Percentiles rank a stretch among this genome's conserved stretches.
These are phyloP conservation scores for Pleurostoma richardsiae DNA, from an alignment of 2,329 filamentous ascomycete species.

Conservation along the genomic window DNA sequence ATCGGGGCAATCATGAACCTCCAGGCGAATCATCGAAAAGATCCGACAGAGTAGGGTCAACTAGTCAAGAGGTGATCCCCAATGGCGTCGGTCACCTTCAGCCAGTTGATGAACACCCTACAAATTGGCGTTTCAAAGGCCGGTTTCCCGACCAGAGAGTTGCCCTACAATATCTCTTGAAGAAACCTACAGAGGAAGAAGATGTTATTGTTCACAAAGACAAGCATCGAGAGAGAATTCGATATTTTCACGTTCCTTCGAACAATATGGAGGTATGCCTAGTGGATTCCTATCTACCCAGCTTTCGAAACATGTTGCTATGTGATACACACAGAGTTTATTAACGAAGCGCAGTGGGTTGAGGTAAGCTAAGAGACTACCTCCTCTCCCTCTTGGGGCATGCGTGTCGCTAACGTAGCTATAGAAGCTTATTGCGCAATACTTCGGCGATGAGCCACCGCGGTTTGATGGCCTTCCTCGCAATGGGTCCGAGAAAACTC, in stretches of 20 bases:
- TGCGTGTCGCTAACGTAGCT: neutral
- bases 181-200: neutral
- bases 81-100: neutral
- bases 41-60: no score
- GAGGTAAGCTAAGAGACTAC: neutral
- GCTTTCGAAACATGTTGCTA: neutral
- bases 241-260: conserved; percentile 1
- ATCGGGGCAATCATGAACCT: no score
- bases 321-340: neutral
- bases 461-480: neutral
- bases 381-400: neutral
- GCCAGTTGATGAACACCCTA: neutral
- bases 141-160: neutral
- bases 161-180: neutral
- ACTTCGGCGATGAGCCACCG: neutral
- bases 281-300: neutral
- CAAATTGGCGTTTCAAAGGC: neutral
- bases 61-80: no score
- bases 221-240: neutral
- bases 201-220: neutral
- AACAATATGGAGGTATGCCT: conserved; percentile 1
- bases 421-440: neutral
- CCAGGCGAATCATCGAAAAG: no score
- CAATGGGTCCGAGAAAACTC: neutral
- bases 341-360: neutral